A percentile compares a stretch with the other conserved stretches of the same genome.
phyloP scores from a whole-genome alignment of 306 rosid genomes.

The Quercus suber region DNA sequence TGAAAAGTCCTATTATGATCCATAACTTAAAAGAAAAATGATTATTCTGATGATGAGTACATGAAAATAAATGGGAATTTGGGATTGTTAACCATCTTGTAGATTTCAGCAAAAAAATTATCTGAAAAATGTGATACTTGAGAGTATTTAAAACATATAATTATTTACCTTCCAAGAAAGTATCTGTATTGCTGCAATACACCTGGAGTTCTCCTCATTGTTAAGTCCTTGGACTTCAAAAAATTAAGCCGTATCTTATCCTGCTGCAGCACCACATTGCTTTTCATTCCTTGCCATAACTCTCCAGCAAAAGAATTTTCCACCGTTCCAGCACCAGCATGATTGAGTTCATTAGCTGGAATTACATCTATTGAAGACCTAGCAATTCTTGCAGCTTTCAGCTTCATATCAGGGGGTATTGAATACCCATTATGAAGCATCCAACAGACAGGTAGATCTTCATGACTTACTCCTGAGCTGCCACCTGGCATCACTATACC shows the following conservation, averaged over 20 bases:
- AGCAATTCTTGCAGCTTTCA: slow-evolving; percentile 29
- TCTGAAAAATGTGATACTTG: slow-evolving; percentile 10
- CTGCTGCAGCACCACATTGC: slow-evolving; percentile 50
- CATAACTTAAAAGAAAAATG: too few species aligned
- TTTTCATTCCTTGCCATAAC: slow-evolving; percentile 79
- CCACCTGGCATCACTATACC: slow-evolving; percentile 56
- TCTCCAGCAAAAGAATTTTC: slow-evolving; percentile 77
- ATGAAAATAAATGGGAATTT: not conserved
- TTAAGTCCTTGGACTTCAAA: slow-evolving; percentile 73
- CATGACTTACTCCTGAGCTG: slow-evolving; percentile 48
- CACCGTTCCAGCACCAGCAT: slow-evolving; percentile 21
- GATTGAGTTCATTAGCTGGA: slow-evolving; percentile 33
- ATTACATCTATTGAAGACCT: slow-evolving; percentile 25
- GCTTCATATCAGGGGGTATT: slow-evolving; percentile 78
- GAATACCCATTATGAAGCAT: slow-evolving; percentile 78
- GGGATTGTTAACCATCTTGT: not conserved
- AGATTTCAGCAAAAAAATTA: slow-evolving; percentile 6
- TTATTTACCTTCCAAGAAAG: slow-evolving; percentile 76
- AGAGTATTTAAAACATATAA: not conserved
- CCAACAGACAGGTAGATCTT: slow-evolving; percentile 86
- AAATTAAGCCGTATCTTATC: slow-evolving; percentile 65
- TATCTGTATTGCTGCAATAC: slow-evolving; percentile 67
- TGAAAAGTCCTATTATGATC: not conserved
- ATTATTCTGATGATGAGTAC: not conserved
- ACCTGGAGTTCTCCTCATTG: slow-evolving; percentile 74